phyloP scores from a whole-genome alignment of 202 grass and related monocot species.

The Setaria italica region DNA sequence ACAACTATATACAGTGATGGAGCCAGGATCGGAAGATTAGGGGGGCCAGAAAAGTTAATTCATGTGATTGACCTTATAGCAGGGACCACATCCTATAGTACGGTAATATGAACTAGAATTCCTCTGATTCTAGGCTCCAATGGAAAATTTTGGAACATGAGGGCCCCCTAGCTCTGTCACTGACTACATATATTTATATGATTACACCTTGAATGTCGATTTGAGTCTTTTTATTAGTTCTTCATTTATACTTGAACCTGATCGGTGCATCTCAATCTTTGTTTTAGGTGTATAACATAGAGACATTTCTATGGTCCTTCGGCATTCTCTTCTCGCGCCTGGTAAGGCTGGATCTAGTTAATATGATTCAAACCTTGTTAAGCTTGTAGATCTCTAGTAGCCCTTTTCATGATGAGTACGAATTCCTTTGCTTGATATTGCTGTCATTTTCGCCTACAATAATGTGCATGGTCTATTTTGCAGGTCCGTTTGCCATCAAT shows the following conservation, averaged over 20 bases:
- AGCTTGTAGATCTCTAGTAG: constrained; percentile 24
- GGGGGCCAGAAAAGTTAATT: too few species aligned
- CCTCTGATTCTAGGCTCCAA: too few species aligned
- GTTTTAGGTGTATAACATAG: constrained; percentile 88
- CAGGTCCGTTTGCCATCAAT: constrained; percentile 98
- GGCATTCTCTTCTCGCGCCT: constrained; percentile 98
- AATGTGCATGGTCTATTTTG: constrained; percentile 22
- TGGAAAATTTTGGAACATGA: too few species aligned
- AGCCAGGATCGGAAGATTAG: not conserved
- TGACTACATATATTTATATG: constrained; percentile 15
- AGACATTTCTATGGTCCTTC: constrained; percentile 92
- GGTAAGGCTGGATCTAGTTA: constrained; percentile 60
- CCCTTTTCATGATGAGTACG: not conserved
- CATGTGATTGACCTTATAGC: too few species aligned
- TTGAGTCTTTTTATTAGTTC: not conserved
- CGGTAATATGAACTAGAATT: too few species aligned
- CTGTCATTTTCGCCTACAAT: constrained; percentile 37
- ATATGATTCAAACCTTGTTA: constrained; percentile 39
- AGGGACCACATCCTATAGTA: too few species aligned
- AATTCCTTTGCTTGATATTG: constrained; percentile 19
- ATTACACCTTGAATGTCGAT: not conserved
- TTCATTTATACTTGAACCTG: constrained; percentile 22
- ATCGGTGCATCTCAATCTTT: constrained; percentile 27
- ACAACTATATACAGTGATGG: not conserved
- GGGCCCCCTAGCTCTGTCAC: not conserved